These are phyloP conservation scores for Papiliotrema terrestris DNA, from an alignment of 1,284 basidiomycete species.

Conservation along the genomic window DNA sequence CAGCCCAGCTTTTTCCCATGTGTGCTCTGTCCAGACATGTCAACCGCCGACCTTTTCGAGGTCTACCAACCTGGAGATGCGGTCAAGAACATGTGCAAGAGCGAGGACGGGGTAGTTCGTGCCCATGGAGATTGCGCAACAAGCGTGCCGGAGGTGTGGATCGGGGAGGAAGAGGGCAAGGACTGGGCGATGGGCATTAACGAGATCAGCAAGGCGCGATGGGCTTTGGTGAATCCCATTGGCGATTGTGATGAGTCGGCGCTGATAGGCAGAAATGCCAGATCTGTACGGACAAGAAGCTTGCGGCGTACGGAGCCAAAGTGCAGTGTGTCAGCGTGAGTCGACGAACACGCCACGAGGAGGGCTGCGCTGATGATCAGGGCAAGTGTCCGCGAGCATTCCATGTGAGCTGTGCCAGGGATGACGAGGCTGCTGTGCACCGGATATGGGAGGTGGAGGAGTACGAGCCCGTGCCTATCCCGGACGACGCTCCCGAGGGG, in stretches of 20 bases:
- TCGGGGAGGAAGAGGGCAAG: conserved; percentile 58
- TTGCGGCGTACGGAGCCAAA: conserved; percentile 77
- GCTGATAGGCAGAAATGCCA: conserved; percentile 71
- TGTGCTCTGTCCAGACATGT: conserved; percentile 70
- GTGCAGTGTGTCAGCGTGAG: conserved; percentile 82
- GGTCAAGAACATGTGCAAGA: conserved; percentile 22
- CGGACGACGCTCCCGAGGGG: conserved; percentile 12
- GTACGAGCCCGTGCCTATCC: conserved; percentile 54
- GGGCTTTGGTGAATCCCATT: conserved; percentile 68
- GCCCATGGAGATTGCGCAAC: conserved; percentile 63
- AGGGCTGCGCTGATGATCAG: conserved; percentile 8
- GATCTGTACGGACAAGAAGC: conserved; percentile 65
- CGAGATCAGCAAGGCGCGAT: conserved; percentile 79
- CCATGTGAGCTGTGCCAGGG: conserved; percentile 81
- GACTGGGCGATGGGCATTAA: conserved; percentile 62
- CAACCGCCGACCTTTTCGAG: conserved; percentile 58
- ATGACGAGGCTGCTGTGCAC: conserved; percentile 22
- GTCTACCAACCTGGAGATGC: conserved; percentile 49
- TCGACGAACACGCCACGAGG: neutral
- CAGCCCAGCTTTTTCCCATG: conserved; percentile 58
- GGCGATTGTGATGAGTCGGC: conserved; percentile 2
- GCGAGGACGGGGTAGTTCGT: conserved; percentile 52
- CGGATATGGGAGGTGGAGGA: conserved; percentile 57
- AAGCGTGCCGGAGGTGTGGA: conserved; percentile 79
- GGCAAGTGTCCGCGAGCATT: conserved; percentile 87